Evolutionary conservation across 306 rosid genomes (phyloP).

Genomic region (peach (Prunus persica)): Prunus_persica_NCBIv2 NC_034009.1:10523001-10523500

Average conservation of each 20-base stretch:
- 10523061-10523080: conserved; percentile 71
- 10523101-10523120: conserved; percentile 93
- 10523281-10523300: not conserved
- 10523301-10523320: not conserved
- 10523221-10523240: not conserved
- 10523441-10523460: not conserved
- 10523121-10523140: conserved; percentile 88
- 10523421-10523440: not conserved
- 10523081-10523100: conserved; percentile 85
- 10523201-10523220: not conserved
- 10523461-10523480: conserved; percentile 9
- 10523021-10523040: conserved; percentile 19
- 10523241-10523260: not conserved
- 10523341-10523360: conserved; percentile 68
- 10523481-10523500: conserved; percentile 69
- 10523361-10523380: conserved; percentile 68
- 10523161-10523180: not conserved
- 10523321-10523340: not conserved
- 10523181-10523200: not conserved
- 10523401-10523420: conserved; percentile 82
- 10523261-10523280: not conserved
- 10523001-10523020: not conserved
- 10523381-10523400: conserved; percentile 80
- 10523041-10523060: conserved; percentile 55
- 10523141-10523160: conserved; percentile 38